phyloP scores from a whole-genome alignment of 306 rosid genomes.

The Betula pendula region DNA sequence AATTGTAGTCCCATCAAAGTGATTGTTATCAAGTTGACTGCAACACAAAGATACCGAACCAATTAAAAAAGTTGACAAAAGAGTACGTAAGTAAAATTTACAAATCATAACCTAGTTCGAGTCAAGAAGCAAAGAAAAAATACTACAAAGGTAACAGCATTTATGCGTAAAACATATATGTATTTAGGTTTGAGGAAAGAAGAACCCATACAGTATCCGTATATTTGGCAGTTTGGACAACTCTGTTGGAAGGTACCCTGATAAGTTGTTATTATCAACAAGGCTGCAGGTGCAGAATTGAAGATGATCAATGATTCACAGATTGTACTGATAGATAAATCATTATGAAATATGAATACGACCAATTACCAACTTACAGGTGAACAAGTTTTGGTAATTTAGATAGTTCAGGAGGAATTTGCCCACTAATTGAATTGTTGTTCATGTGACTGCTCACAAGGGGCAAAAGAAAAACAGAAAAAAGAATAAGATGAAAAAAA shows the following conservation, averaged over 20 bases:
- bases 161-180: neutral
- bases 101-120: neutral
- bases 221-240: slow-evolving; percentile 23
- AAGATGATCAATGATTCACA: neutral
- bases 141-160: neutral
- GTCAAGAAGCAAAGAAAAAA: neutral
- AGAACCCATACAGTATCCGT: slow-evolving; percentile 43
- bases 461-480: neutral
- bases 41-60: slow-evolving; percentile 6
- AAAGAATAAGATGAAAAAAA: neutral
- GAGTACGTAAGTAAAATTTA: neutral
- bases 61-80: neutral
- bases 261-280: slow-evolving; percentile 50
- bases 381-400: slow-evolving; percentile 30
- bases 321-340: neutral
- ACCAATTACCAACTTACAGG: slow-evolving; percentile 37
- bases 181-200: neutral
- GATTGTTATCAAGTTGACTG: slow-evolving; percentile 56
- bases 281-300: slow-evolving; percentile 33
- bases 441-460: slow-evolving; percentile 50
- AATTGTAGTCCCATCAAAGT: slow-evolving; percentile 40
- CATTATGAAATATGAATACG: neutral
- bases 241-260: slow-evolving; percentile 48
- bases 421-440: slow-evolving; percentile 52
- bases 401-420: slow-evolving; percentile 46